Evolutionary conservation across 805 yeast species (phyloP).

Genomic region (Tetrapisispora nanseiensis): DNA sequence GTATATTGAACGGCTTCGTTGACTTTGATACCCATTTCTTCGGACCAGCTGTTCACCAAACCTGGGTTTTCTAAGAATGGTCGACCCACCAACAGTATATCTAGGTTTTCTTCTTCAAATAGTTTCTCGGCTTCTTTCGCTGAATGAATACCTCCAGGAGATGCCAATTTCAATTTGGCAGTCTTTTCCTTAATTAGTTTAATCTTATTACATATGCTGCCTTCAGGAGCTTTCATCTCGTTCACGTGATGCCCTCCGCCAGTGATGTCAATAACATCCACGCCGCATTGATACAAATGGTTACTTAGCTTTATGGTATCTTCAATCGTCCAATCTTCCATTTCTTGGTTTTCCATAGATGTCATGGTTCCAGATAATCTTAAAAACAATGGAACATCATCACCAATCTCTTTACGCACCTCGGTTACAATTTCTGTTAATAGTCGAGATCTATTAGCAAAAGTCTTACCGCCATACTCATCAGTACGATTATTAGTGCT

Average conservation of each 20-base stretch:
- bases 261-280: constrained; percentile 46
- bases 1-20: constrained; percentile 31
- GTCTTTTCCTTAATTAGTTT: constrained; percentile 2
- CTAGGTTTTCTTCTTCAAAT: constrained; percentile 37
- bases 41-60: constrained; percentile 43
- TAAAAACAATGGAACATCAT: constrained; percentile 38
- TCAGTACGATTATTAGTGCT: constrained; percentile 47
- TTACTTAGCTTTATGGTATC: constrained; percentile 36
- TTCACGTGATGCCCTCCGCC: constrained; percentile 39
- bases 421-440: constrained; percentile 40
- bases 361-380: constrained; percentile 32
- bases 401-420: constrained; percentile 33
- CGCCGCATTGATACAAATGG: constrained; percentile 34
- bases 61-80: constrained; percentile 41
- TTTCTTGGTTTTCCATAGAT: constrained; percentile 15
- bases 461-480: constrained; percentile 47
- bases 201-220: not conserved
- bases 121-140: constrained; percentile 32
- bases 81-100: constrained; percentile 39
- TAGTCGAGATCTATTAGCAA: constrained; percentile 48
- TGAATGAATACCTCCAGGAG: constrained; percentile 38
- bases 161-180: constrained; percentile 22
- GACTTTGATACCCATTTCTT: constrained; percentile 35
- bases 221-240: constrained; percentile 12
- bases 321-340: constrained; percentile 35